A percentile compares a stretch with the other conserved stretches of the same genome.
These are phyloP conservation scores for Boletus rubroflammeus DNA, from an alignment of 768 basidiomycete genomes.

Conservation along the genomic window DNA sequence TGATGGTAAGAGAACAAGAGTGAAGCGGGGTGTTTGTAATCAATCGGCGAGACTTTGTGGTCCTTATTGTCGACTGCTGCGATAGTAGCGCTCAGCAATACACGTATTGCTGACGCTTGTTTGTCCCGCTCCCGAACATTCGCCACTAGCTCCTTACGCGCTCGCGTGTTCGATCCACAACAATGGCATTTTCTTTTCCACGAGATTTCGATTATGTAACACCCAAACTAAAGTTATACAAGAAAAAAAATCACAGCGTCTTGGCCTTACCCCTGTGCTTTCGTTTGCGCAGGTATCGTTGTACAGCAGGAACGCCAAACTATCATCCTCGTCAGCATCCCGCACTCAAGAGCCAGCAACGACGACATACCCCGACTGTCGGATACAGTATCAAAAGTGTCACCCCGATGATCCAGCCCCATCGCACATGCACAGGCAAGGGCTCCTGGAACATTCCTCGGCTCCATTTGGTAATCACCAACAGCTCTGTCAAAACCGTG, in stretches of 20 bases:
- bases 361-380: conserved; percentile 50
- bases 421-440: conserved; percentile 57
- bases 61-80: background rate
- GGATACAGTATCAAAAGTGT: conserved; percentile 68
- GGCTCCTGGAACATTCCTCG: conserved; percentile 64
- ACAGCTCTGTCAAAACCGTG: conserved; percentile 77
- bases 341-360: background rate
- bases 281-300: conserved; percentile 46
- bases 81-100: background rate
- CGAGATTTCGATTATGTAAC: background rate
- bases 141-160: conserved; percentile 1
- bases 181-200: background rate
- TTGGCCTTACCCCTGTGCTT: conserved; percentile 33
- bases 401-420: conserved; percentile 62
- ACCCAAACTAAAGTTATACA: too few species aligned
- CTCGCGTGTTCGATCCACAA: conserved; percentile 15
- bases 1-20: conserved; percentile 22
- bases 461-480: conserved; percentile 83
- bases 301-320: conserved; percentile 63
- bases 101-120: conserved; percentile 14
- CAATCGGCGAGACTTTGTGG: background rate
- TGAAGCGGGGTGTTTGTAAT: conserved; percentile 7
- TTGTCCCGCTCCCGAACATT: conserved; percentile 29
- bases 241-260: conserved; percentile 22
- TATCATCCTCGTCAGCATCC: conserved; percentile 27